Evolutionary conservation across 176 grass and related monocot species (phyloP).

Genomic region (Aegilops umbellulata): DNA sequence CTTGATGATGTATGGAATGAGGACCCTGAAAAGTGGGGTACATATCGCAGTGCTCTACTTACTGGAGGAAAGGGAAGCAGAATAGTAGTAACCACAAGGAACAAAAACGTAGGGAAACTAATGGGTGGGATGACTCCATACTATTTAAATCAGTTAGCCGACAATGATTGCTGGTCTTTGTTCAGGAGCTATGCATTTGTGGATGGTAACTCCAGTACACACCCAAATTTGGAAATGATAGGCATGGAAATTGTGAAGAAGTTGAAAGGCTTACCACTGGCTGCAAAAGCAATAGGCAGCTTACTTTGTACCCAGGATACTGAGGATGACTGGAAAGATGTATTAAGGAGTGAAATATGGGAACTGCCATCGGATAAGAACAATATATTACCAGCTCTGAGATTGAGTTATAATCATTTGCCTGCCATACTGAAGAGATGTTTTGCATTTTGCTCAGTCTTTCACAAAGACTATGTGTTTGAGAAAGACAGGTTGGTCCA

Average conservation of each 20-base stretch:
- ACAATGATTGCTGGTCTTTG: constrained; percentile 66
- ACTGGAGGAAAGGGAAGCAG: constrained; percentile 48
- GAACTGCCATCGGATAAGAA: too few species aligned
- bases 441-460: constrained; percentile 79
- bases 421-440: constrained; percentile 66
- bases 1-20: constrained; percentile 93
- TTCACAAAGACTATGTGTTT: constrained; percentile 78
- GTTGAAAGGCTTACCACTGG: constrained; percentile 74
- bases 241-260: constrained; percentile 77
- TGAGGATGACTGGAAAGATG: constrained; percentile 63
- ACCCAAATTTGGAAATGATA: constrained; percentile 63
- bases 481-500: constrained; percentile 50
- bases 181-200: constrained; percentile 78
- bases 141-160: constrained; percentile 53
- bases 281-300: constrained; percentile 70
- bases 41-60: constrained; percentile 48
- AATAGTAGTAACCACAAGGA: constrained; percentile 67
- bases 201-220: constrained; percentile 39
- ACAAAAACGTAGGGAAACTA: constrained; percentile 54
- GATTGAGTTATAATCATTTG: too few species aligned
- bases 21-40: constrained; percentile 61
- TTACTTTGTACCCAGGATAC: constrained; percentile 49
- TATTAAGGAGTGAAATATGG: too few species aligned
- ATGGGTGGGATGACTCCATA: constrained; percentile 50
- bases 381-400: too few species aligned